Conservation (phyloP, 2,329 filamentous ascomycete species). For the Talaromyces sp. region DNA sequence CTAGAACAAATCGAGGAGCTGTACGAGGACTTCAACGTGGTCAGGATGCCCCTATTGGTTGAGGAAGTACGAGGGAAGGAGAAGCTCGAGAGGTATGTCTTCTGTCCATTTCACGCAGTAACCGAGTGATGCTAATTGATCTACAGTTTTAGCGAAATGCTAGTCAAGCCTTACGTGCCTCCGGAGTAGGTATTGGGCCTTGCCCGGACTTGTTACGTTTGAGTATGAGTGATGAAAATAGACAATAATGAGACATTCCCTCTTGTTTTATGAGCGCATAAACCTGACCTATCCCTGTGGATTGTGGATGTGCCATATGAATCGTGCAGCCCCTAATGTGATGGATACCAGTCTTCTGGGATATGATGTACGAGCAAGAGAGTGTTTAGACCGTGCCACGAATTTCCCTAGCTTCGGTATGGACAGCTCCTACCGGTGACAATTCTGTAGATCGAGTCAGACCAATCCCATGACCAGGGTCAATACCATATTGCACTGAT, state of each 20-base stretch:
- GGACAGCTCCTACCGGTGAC: neutral
- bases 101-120: neutral
- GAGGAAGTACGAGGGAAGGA: slow-evolving; percentile 97
- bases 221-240: slow-evolving; percentile 20
- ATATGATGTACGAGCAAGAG: neutral
- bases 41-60: slow-evolving; percentile 93
- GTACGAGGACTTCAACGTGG: slow-evolving; percentile 98
- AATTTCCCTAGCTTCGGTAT: neutral
- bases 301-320: neutral
- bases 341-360: neutral
- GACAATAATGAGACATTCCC: slow-evolving; percentile 16
- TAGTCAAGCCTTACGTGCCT: slow-evolving; percentile 50
- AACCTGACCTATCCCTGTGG: neutral
- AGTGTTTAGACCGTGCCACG: neutral
- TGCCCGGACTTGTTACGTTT: neutral
- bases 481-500: neutral
- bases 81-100: slow-evolving; percentile 71
- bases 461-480: neutral
- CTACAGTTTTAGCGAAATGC: slow-evolving; percentile 51
- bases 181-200: slow-evolving; percentile 29
- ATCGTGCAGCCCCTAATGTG: neutral
- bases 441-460: neutral
- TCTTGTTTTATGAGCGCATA: neutral
- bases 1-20: slow-evolving; percentile 97
- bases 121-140: slow-evolving; percentile 15